These are phyloP conservation scores for Bigelowiella natans DNA, from an alignment of 78 protist genomes.

Conservation along the genomic window DNA sequence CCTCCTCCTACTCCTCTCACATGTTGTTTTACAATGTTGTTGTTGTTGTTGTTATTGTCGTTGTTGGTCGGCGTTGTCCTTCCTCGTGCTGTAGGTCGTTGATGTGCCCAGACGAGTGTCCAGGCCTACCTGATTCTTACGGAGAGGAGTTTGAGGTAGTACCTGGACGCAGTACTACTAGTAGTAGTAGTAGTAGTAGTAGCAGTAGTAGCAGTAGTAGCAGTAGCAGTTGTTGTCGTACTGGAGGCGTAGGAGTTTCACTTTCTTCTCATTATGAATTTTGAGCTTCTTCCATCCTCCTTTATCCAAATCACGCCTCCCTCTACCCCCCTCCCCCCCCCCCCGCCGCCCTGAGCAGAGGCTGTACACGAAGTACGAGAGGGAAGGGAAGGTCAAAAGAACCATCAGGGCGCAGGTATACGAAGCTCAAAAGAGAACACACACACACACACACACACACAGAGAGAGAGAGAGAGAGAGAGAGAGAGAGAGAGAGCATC, in stretches of 20 bases:
- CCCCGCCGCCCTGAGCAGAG: too few relatives aligned
- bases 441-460: not conserved
- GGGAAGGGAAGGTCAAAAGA: slow-evolving; percentile 57
- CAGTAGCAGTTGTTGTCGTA: not conserved
- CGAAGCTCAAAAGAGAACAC: not conserved
- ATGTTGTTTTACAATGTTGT: too few relatives aligned
- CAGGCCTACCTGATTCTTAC: slow-evolving; percentile 11
- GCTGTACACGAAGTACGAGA: slow-evolving; percentile 46
- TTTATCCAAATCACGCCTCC: too few relatives aligned
- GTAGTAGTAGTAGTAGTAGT: slow-evolving; percentile 9
- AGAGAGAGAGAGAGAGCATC: too few relatives aligned
- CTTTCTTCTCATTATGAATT: too few relatives aligned
- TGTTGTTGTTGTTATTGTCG: too few relatives aligned
- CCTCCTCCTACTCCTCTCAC: too few relatives aligned
- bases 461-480: too few relatives aligned
- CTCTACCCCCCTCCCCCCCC: too few relatives aligned
- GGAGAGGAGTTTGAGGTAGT: slow-evolving; percentile 64
- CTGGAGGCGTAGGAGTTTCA: too few relatives aligned
- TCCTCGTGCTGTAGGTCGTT: slow-evolving; percentile 41
- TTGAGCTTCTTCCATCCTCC: too few relatives aligned
- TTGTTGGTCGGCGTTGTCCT: too few relatives aligned
- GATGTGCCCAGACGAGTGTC: slow-evolving; percentile 86
- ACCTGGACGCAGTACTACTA: slow-evolving; percentile 59
- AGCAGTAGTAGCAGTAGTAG: not conserved
- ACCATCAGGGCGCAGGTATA: slow-evolving; percentile 63